Evolutionary conservation across 306 rosid genomes (phyloP).

Genomic region (Trifolium dubium): DNA sequence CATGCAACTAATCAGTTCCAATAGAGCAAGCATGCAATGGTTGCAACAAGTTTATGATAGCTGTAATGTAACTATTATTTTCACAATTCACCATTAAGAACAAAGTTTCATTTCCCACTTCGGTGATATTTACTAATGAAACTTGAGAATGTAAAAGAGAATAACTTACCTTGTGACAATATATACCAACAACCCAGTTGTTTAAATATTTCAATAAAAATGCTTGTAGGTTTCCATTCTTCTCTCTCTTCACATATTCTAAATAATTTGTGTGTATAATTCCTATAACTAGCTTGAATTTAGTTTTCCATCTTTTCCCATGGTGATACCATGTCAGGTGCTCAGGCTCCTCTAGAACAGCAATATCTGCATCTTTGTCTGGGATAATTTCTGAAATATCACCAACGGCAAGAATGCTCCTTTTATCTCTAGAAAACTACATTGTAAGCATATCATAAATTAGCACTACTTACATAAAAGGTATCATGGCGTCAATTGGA

Average conservation of each 20-base stretch:
- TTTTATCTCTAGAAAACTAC: conserved; percentile 82
- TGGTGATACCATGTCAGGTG: conserved; percentile 98
- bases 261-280: conserved; percentile 93
- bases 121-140: not conserved
- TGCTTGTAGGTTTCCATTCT: conserved; percentile 75
- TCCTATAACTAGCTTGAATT: conserved; percentile 80
- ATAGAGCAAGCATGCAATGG: conserved; percentile 34
- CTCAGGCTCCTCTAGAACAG: conserved; percentile 98
- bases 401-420: conserved; percentile 95
- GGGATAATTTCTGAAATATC: conserved; percentile 90
- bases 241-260: conserved; percentile 97
- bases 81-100: not conserved
- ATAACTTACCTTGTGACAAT: conserved; percentile 87
- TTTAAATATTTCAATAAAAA: conserved; percentile 72
- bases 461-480: conserved; percentile 22
- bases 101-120: not conserved
- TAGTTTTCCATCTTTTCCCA: conserved; percentile 95
- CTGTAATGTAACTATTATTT: not conserved
- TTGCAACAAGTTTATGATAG: not conserved
- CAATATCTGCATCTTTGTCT: conserved; percentile 83
- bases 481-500: conserved; percentile 5
- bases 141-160: not conserved
- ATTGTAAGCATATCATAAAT: conserved; percentile 37
- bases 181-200: conserved; percentile 87
- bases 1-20: conserved; percentile 39